Evolutionary conservation across 345 rosid species (phyloP), one percentile per base, ranked within the genome.

Genomic region (Atalantia buxifolia): DNA sequence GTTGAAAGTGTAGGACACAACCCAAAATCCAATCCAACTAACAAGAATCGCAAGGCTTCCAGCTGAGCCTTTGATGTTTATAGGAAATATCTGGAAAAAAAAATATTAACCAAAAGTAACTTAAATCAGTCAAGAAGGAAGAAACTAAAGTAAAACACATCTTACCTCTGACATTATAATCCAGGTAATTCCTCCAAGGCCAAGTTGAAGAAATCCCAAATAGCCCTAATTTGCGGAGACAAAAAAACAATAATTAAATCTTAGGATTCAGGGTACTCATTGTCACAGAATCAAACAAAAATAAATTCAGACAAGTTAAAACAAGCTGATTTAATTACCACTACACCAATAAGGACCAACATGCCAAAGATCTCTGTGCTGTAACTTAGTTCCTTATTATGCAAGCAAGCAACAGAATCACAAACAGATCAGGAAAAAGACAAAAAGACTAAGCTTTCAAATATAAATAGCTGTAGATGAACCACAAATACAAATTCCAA

Each of bases 121-220:
- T 21, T 69, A 36, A 40, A 27, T 25, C 48, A 28, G 9, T 59
- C 27, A 6, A 35, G 14, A 31, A 36, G 60, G 69, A 25, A 21
- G 21, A 21, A 75, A 9, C 1, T 38, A 38, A 50, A 19, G n/a
- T 5, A 1, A 42, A 16, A 27, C 28, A 27, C 14, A 24, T 48
- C 50, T 25, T 78, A 90, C 95, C 93, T 91, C 93, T 4, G 92
- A 91, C 89, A 89, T 86, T 82, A 89, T 87, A 70, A 89, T 78
- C 95, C 92, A 91, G 24, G 95, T 92, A 38, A 91, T 76, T 22
- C 89, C 93, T 77, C 95, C 95, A 79, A 92, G 63, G 45, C 92
- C 93, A 33, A 89, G 79, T 22, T 90, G 86, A 76, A 80, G 87
- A 77, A 89, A 84, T 9, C 89, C 91, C 38, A 64, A 53, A 62